Base-by-base conservation (phyloP, 2,329 filamentous ascomycete genomes). In the Colletotrichum somersetense region DNA sequence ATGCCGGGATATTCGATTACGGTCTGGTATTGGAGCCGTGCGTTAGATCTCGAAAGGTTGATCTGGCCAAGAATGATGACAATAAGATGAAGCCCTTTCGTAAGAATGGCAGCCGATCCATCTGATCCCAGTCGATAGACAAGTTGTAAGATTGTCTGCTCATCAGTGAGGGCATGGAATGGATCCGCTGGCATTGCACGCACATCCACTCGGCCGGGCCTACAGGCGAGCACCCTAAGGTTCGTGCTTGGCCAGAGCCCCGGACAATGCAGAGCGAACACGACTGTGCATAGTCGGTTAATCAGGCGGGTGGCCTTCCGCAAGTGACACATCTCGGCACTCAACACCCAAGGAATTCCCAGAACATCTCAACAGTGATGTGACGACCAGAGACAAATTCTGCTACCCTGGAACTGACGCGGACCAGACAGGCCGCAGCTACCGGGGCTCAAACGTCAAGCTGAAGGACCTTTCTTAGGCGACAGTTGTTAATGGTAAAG, bases 261-360 rank as follows among this genome's bases (percentile, higher is more conserved):
- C 26, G 11, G n/a, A 53, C 14, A 18, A n/a, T 12, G 56, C 46
- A 33, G 52, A 44, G 40, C 52, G 52, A 38, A 33, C 4, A 48
- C 44, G 20, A 14, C 42, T 20, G 26, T 46, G 30, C 4, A 44
- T 48, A 12, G 48, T 59, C 46, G 59, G 18, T 38, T 50, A 55
- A 53, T 38, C 44, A 64, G 11, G 56, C 46, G 46, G 33, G 23
- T 50, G 46, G 46, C 20, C 23, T 44, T 42, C 55, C 55, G 30
- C 30, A 10, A 44, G 55, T 57, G 40, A 23, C 66, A 61, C 59
- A 16, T 50, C 55, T 69, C 70, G 70, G 70, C 46, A 70, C n/a
- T 38, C 58, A 59, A 69, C 66, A 61, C 55, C 62, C 55, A 63
- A 59, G 53, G 42, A 48, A 56, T 52, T 38, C 35, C 20, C 59